Conservation (phyloP, 2,329 filamentous ascomycete species). For the Penicillium decumbens region DNA sequence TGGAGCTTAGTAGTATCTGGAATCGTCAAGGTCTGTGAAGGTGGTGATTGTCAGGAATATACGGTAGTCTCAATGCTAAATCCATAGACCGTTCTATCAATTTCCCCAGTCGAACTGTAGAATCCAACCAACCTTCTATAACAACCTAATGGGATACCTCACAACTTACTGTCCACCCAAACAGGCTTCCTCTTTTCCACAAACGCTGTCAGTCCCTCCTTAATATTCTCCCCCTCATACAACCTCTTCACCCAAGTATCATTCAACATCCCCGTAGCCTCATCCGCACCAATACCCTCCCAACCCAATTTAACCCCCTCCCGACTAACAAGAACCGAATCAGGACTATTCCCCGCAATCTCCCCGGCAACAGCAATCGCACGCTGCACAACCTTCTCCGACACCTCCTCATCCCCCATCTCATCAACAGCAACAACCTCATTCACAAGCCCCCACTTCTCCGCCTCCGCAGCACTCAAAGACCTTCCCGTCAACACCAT, state of each 20-base stretch:
- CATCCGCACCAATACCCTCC: slow-evolving; percentile 63
- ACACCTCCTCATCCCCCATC: slow-evolving; percentile 17
- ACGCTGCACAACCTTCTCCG: slow-evolving; percentile 24
- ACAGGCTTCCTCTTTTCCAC: slow-evolving; percentile 67
- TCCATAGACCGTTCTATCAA: too few species aligned
- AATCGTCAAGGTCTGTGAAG: too few species aligned
- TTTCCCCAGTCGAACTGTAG: neutral
- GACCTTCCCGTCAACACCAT: slow-evolving; percentile 64
- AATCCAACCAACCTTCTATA: neutral
- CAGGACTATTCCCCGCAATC: slow-evolving; percentile 66
- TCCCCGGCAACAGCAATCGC: slow-evolving; percentile 59
- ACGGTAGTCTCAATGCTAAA: too few species aligned
- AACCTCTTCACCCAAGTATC: slow-evolving; percentile 58
- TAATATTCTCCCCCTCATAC: slow-evolving; percentile 65
- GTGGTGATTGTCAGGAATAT: too few species aligned
- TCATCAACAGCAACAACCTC: slow-evolving; percentile 15
- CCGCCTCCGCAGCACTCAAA: slow-evolving; percentile 57
- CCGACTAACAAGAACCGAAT: slow-evolving; percentile 68
- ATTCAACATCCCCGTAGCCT: slow-evolving; percentile 55
- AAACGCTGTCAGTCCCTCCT: slow-evolving; percentile 69
- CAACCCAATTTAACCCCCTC: slow-evolving; percentile 68
- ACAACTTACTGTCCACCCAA: slow-evolving; percentile 51
- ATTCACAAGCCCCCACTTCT: slow-evolving; percentile 66
- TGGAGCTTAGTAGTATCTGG: too few species aligned
- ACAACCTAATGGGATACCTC: neutral